Conservation (phyloP, 2,329 filamentous ascomycete species). For the Shiraia bambusicola region DNA sequence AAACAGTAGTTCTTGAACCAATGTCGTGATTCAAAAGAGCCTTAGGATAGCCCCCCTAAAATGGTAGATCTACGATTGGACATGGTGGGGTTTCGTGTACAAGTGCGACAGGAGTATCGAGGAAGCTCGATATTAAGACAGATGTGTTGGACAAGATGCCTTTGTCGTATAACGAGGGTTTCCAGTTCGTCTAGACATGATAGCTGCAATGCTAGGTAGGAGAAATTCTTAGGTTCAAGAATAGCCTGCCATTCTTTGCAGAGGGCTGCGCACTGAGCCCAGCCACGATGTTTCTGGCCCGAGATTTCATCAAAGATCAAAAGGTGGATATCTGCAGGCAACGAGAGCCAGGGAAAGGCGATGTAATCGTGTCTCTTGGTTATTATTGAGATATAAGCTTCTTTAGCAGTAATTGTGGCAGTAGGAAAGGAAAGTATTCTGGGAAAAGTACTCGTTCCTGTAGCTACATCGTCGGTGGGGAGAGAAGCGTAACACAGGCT, state of each 20-base stretch:
- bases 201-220: conserved; percentile 14
- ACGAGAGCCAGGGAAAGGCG: conserved; percentile 14
- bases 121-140: conserved; percentile 19
- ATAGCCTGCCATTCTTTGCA: conserved; percentile 20
- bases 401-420: background rate
- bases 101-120: conserved; percentile 16
- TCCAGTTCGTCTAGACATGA: conserved; percentile 17
- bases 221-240: conserved; percentile 20
- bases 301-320: conserved; percentile 17
- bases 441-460: no score
- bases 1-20: conserved; percentile 3
- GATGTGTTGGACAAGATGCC: conserved; percentile 5
- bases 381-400: conserved; percentile 11
- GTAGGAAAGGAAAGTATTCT: no score
- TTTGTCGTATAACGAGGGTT: background rate
- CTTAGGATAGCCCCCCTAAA: conserved; percentile 15
- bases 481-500: no score
- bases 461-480: no score
- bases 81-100: conserved; percentile 9
- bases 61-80: conserved; percentile 12
- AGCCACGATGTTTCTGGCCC: conserved; percentile 16
- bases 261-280: conserved; percentile 16
- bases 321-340: conserved; percentile 18
- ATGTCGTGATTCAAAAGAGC: conserved; percentile 6
- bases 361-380: conserved; percentile 10